phyloP scores from a whole-genome alignment of 2,329 filamentous ascomycete species.

The Davidsoniella virescens region DNA sequence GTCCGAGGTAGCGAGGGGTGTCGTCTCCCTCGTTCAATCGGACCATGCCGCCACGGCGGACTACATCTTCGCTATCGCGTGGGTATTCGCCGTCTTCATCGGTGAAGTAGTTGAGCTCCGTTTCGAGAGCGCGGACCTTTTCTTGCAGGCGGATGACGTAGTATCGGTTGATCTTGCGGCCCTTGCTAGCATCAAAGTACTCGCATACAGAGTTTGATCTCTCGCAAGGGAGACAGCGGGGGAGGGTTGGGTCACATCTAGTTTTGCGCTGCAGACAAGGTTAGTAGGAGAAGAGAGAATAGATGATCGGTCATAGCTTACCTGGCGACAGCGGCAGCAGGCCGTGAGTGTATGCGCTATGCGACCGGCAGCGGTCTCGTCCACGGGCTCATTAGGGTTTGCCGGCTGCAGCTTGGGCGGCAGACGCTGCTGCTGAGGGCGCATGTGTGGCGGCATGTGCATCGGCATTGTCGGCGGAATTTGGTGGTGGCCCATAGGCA shows the following conservation, averaged over 20 bases:
- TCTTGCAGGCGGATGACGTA: constrained; percentile 90
- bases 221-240: constrained; percentile 83
- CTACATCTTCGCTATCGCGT: constrained; percentile 64
- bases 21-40: constrained; percentile 75
- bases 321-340: constrained; percentile 65
- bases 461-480: constrained; percentile 9
- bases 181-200: constrained; percentile 83
- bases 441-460: constrained; percentile 9
- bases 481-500: constrained; percentile 8
- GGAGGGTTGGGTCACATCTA: constrained; percentile 81
- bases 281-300: neutral
- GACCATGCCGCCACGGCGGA: constrained; percentile 73
- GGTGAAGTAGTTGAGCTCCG: constrained; percentile 63
- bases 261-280: constrained; percentile 62
- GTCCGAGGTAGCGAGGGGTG: constrained; percentile 71
- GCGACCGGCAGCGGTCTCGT: constrained; percentile 29
- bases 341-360: constrained; percentile 68
- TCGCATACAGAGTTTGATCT: constrained; percentile 82
- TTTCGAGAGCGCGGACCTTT: constrained; percentile 65
- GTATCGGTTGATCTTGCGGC: constrained; percentile 69
- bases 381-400: constrained; percentile 12
- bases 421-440: constrained; percentile 5
- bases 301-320: constrained; percentile 19
- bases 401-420: constrained; percentile 11
- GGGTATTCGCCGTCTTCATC: constrained; percentile 57